These are phyloP conservation scores for Globisporangium emineosum DNA, from an alignment of 352 stramenopile species.

Conservation along the genomic window DNA sequence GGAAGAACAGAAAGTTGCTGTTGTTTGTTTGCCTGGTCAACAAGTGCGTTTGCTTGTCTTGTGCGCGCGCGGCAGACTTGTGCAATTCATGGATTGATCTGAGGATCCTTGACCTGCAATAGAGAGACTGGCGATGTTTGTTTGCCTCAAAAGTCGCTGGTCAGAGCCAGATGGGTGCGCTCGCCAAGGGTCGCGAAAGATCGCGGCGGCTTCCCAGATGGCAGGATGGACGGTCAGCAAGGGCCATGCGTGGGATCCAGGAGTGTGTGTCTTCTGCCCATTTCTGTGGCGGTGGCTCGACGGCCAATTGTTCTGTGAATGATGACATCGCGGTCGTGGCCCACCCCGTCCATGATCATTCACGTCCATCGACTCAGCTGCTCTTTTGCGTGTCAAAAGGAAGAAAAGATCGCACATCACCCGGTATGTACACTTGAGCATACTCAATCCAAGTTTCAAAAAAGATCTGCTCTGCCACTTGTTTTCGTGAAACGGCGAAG, in stretches of 20 bases:
- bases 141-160: neutral
- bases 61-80: neutral
- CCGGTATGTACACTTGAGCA: neutral
- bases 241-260: neutral
- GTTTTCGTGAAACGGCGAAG: constrained; percentile 4
- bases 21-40: neutral
- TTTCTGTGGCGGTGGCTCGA: neutral
- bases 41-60: neutral
- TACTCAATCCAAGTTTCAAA: constrained; percentile 1
- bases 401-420: constrained; percentile 5
- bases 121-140: neutral
- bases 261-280: constrained; percentile 1
- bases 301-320: constrained; percentile 10
- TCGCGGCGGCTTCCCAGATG: neutral
- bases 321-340: constrained; percentile 8
- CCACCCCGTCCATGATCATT: too few relatives aligned
- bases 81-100: neutral
- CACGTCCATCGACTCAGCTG: constrained; percentile 9
- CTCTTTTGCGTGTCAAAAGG: constrained; percentile 4
- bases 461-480: constrained; percentile 9
- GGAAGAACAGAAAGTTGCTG: neutral
- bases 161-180: constrained; percentile 3
- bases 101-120: neutral
- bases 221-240: constrained; percentile 2
- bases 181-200: constrained; percentile 9